Evolutionary conservation across 2,329 filamentous ascomycete species (phyloP).

Genomic region (Ceratocystis destructans): DNA sequence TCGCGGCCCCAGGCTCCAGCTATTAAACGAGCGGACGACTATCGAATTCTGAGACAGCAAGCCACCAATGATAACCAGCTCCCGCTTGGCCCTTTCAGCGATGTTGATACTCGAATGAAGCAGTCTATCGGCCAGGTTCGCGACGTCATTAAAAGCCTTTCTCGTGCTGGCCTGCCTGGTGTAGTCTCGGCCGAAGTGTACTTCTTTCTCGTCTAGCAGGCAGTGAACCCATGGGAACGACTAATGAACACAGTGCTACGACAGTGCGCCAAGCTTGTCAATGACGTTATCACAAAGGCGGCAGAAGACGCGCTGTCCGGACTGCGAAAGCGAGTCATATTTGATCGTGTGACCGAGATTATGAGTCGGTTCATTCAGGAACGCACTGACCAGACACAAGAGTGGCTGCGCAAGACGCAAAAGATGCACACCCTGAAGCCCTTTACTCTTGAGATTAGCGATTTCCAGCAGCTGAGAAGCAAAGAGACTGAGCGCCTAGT

Average conservation of each 20-base stretch:
- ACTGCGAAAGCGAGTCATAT: conserved; percentile 37
- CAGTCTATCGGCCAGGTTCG: conserved; percentile 40
- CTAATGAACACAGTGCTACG: conserved; percentile 39
- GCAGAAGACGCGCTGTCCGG: conserved; percentile 35
- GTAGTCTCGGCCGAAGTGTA: conserved; percentile 47
- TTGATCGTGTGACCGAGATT: conserved; percentile 32
- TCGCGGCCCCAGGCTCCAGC: not conserved
- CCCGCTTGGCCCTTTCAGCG: conserved; percentile 26
- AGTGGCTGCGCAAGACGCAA: conserved; percentile 34
- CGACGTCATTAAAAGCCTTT: conserved; percentile 39
- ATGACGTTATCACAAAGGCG: conserved; percentile 31
- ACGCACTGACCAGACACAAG: conserved; percentile 27
- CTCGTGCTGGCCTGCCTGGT: conserved; percentile 43
- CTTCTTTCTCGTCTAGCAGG: conserved; percentile 42
- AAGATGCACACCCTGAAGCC: conserved; percentile 40
- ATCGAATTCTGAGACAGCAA: not conserved
- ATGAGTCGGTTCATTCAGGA: conserved; percentile 33
- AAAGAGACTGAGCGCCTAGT: conserved; percentile 35
- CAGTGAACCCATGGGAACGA: conserved; percentile 43
- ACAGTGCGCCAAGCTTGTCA: conserved; percentile 31
- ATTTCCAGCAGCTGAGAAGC: conserved; percentile 33
- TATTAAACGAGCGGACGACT: not conserved
- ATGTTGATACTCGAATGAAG: conserved; percentile 24
- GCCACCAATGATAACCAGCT: not conserved
- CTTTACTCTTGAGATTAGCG: conserved; percentile 42